These are phyloP conservation scores for Colletotrichum camelliae DNA, from an alignment of 2,329 filamentous ascomycete species.

Conservation along the genomic window DNA sequence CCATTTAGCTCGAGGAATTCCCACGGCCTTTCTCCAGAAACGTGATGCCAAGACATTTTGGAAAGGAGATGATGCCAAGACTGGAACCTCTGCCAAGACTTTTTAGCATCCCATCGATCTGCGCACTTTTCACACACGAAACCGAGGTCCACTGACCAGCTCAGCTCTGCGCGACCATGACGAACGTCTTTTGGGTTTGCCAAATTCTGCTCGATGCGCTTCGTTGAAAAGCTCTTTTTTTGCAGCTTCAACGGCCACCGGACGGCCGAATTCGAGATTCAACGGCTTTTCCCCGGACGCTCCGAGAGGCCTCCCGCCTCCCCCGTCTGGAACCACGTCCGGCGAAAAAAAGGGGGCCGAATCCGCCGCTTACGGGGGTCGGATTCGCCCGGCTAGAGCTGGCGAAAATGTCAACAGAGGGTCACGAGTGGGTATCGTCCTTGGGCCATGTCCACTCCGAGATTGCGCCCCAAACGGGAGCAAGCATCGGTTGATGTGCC, in stretches of 20 bases:
- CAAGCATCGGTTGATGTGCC: neutral
- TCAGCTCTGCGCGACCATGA: neutral
- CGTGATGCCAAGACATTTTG: neutral
- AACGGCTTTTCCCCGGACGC: neutral
- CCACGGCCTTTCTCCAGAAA: neutral
- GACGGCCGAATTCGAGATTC: neutral
- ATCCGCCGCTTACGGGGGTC: neutral
- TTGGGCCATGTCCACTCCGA: conserved; percentile 1
- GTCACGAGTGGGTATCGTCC: neutral
- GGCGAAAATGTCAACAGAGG: neutral
- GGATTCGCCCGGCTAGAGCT: neutral
- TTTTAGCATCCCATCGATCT: neutral
- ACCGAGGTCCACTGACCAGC: neutral
- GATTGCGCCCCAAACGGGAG: conserved; percentile 7
- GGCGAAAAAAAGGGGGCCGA: neutral
- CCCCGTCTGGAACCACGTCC: neutral
- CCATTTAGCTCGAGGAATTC: neutral
- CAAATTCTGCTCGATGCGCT: neutral
- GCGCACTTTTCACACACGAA: neutral
- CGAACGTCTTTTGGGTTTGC: neutral
- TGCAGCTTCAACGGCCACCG: neutral
- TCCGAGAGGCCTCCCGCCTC: neutral
- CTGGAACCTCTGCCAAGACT: neutral
- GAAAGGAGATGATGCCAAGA: conserved; percentile 17
- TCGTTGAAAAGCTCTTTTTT: neutral